Evolutionary conservation across 495 filamentous ascomycete species (phyloP), one percentile per base, ranked within the genome.

Genomic region (Penicillium chermesinum): DNA sequence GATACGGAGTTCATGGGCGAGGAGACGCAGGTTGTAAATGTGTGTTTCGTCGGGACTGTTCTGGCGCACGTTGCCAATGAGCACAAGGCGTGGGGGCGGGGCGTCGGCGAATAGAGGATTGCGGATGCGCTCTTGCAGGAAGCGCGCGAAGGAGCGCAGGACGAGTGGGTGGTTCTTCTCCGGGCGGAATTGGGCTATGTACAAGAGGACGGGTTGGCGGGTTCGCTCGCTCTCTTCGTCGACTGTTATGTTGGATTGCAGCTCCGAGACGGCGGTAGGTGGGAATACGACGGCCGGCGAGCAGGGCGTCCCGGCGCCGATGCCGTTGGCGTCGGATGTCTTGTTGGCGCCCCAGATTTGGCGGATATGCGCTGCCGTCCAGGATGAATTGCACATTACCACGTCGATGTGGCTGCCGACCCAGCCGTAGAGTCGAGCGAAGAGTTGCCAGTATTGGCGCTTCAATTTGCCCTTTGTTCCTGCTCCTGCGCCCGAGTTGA

Each of bases 171-270:
- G 94, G 63, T 95, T 96, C 73, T 98, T 98, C 62, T 98, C 93
- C 0, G 93, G 90, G 0, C 93, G 83, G 69, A 97, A 98, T 64
- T 98, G 93, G 2, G 93, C 93, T 44, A 98, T 95, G 70, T 94
- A 97, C 5, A 98, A 73, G 33, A 97, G 61, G 18, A 81, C 71
- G 18, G 79, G 82, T 59, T 86, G 75, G 22, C 93, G 82, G 32
- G 62, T 62, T 53, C 65, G 67, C 55, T 91, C 90, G 56, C 77
- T 88, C 19, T 75, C 77, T 1, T 65, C 70, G 19, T 77, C 78
- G 6, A 95, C 79, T 1, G 84, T 76, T 48, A 96, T 81, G 17
- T 77, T 81, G 14, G 76, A 71, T 46, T 86, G 77, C 7, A 98
- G 72, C 52, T 95, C 89, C 20, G 81, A 75, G 7, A 98, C 93